Conservation (phyloP, 495 filamentous ascomycete genomes). For the Chlorociboria aeruginascens region DNA sequence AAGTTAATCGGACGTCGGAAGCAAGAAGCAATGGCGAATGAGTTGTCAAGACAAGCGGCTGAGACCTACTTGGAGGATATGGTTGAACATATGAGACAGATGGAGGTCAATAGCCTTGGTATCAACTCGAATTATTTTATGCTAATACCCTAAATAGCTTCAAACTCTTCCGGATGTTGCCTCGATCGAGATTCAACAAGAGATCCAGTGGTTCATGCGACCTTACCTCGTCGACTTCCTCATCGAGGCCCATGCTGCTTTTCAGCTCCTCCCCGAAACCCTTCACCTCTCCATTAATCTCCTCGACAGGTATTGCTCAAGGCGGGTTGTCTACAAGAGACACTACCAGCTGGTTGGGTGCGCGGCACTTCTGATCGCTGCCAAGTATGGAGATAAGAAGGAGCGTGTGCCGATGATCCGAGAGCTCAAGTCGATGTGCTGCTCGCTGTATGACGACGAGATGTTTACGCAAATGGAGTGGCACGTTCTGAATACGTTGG, state of each 20-base stretch:
- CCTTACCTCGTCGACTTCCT: slow-evolving; percentile 98
- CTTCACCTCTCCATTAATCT: slow-evolving; percentile 94
- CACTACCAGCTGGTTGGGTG: slow-evolving; percentile 98
- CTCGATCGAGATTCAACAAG: slow-evolving; percentile 95
- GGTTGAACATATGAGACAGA: slow-evolving; percentile 82
- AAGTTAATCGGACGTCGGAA: slow-evolving; percentile 62
- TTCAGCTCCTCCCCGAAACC: slow-evolving; percentile 86
- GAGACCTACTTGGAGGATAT: slow-evolving; percentile 91
- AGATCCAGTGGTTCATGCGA: slow-evolving; percentile 99
- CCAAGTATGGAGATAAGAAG: slow-evolving; percentile 98
- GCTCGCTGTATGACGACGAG: slow-evolving; percentile 93
- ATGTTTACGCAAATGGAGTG: slow-evolving; percentile 99
- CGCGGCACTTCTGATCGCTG: slow-evolving; percentile 87
- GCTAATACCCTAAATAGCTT: slow-evolving; percentile 39
- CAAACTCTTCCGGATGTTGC: slow-evolving; percentile 91
- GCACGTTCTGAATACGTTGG: slow-evolving; percentile 96
- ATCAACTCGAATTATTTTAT: slow-evolving; percentile 1
- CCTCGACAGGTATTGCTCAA: slow-evolving; percentile 93
- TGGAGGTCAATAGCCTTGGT: slow-evolving; percentile 61
- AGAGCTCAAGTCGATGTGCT: slow-evolving; percentile 98
- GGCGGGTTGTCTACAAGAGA: slow-evolving; percentile 96
- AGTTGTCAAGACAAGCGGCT: slow-evolving; percentile 67
- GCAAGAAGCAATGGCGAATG: slow-evolving; percentile 75
- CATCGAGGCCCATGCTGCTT: slow-evolving; percentile 91
- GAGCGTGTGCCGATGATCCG: slow-evolving; percentile 90